Conservation (phyloP, 257 asterid genomes). For the Ballota nigra region DNA sequence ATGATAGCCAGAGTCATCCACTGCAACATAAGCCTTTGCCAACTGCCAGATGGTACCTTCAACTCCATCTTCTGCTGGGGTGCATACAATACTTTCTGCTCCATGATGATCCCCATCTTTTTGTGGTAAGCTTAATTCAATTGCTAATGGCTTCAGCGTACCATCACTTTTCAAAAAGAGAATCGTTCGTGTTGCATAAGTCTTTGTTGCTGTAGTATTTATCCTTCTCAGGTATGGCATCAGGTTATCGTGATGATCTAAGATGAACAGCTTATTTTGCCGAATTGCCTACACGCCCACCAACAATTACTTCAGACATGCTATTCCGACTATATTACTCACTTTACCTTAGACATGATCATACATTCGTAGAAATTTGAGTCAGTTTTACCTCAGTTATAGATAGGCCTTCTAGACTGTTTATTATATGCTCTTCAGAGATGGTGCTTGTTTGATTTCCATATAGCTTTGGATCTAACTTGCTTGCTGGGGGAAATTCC, state of each 20-base stretch:
- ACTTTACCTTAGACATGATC: not conserved
- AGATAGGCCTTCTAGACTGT: slow-evolving; percentile 48
- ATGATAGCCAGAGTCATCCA: slow-evolving; percentile 72
- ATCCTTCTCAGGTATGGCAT: slow-evolving; percentile 67
- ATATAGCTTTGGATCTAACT: slow-evolving; percentile 46
- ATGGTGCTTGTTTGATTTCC: slow-evolving; percentile 63
- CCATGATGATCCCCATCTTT: slow-evolving; percentile 56
- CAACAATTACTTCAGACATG: slow-evolving; percentile 4
- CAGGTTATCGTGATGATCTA: slow-evolving; percentile 65
- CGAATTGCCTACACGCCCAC: slow-evolving; percentile 46
- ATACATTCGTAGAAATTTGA: not conserved
- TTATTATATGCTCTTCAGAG: slow-evolving; percentile 42
- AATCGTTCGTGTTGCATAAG: slow-evolving; percentile 72
- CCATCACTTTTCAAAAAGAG: slow-evolving; percentile 63
- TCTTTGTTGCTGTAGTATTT: slow-evolving; percentile 49
- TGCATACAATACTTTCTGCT: slow-evolving; percentile 48
- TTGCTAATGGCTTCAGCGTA: slow-evolving; percentile 64
- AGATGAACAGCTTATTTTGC: slow-evolving; percentile 46
- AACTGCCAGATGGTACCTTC: slow-evolving; percentile 63
- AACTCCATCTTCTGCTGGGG: slow-evolving; percentile 62
- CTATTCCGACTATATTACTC: not conserved
- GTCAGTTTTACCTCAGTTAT: slow-evolving; percentile 43
- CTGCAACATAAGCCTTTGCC: slow-evolving; percentile 76
- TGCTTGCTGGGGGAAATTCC: slow-evolving; percentile 78
- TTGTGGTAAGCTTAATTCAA: slow-evolving; percentile 79